These are phyloP conservation scores for Neostapfia colusana DNA, from an alignment of 176 grass and related monocot genomes.

Conservation along the genomic window DNA sequence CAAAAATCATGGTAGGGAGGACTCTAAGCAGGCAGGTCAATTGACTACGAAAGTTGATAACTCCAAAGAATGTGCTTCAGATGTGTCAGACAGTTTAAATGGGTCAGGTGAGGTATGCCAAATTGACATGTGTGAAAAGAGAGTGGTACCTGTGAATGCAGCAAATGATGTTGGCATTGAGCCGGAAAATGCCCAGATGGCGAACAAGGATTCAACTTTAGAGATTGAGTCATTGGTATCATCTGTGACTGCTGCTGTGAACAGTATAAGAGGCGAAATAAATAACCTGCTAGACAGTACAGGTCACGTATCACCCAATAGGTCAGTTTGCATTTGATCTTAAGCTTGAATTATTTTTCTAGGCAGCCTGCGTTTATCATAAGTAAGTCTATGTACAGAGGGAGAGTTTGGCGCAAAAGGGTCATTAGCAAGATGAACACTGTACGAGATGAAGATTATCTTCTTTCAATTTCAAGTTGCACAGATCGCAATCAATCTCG, in stretches of 20 bases:
- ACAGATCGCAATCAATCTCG: slow-evolving; percentile 48
- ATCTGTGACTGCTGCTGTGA: slow-evolving; percentile 62
- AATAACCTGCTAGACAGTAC: slow-evolving; percentile 56
- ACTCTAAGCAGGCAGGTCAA: slow-evolving; percentile 46
- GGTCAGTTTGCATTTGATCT: slow-evolving; percentile 51
- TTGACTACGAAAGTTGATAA: slow-evolving; percentile 42
- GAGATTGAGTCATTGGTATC: slow-evolving; percentile 55
- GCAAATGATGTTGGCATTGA: slow-evolving; percentile 44
- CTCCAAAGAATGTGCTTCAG: slow-evolving; percentile 59
- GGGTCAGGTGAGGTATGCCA: slow-evolving; percentile 48
- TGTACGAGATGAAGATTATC: slow-evolving; percentile 36
- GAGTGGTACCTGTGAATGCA: slow-evolving; percentile 24
- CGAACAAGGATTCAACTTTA: slow-evolving; percentile 46
- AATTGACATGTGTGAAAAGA: slow-evolving; percentile 42
- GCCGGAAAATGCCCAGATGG: slow-evolving; percentile 47
- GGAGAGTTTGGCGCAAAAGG: slow-evolving; percentile 56
- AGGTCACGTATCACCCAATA: slow-evolving; percentile 56
- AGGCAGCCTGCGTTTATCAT: slow-evolving; percentile 15
- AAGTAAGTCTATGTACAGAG: slow-evolving; percentile 55
- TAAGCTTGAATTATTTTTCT: slow-evolving; percentile 16
- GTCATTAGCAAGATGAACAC: slow-evolving; percentile 38
- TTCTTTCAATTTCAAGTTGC: slow-evolving; percentile 36
- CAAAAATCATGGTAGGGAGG: slow-evolving; percentile 45
- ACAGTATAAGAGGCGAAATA: slow-evolving; percentile 58
- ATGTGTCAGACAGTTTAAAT: slow-evolving; percentile 56